Conservation (phyloP, 169 alveolate genomes). For the Cryptosporidium sp. region DNA sequence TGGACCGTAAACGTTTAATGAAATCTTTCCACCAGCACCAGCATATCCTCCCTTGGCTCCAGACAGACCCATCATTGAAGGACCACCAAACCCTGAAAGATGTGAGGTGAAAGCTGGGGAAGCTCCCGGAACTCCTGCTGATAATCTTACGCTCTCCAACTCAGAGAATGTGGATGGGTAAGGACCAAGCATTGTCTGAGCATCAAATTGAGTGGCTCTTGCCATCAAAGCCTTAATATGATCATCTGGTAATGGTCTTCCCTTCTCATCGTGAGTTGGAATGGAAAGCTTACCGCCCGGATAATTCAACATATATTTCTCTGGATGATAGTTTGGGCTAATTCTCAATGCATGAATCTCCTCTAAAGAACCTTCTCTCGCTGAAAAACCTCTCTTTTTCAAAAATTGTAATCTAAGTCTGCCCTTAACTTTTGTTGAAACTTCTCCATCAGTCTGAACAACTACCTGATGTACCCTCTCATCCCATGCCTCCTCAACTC, state of each 20-base stretch:
- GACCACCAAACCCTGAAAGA: slow-evolving; percentile 2
- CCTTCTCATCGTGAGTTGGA: slow-evolving; percentile 72
- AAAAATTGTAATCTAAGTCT: slow-evolving; percentile 41
- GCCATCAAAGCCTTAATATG: slow-evolving; percentile 65
- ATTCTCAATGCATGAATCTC: slow-evolving; percentile 67
- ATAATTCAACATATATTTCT: slow-evolving; percentile 70
- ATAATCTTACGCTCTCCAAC: slow-evolving; percentile 19
- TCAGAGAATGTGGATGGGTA: slow-evolving; percentile 59
- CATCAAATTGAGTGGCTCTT: slow-evolving; percentile 69
- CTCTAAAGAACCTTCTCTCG: slow-evolving; percentile 52
- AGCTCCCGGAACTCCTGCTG: slow-evolving; percentile 51
- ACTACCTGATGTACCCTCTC: slow-evolving; percentile 65
- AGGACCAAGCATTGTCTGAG: slow-evolving; percentile 75
- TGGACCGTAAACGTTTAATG: slow-evolving; percentile 15
- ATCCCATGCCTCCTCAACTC: slow-evolving; percentile 76
- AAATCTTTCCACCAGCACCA: background rate
- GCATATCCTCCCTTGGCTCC: background rate
- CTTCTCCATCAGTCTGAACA: slow-evolving; percentile 72
- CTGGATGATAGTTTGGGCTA: slow-evolving; percentile 51
- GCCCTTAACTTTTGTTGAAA: slow-evolving; percentile 52
- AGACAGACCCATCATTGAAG: background rate
- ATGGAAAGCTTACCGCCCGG: slow-evolving; percentile 68
- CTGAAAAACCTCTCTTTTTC: slow-evolving; percentile 65
- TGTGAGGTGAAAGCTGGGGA: background rate
- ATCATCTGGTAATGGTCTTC: slow-evolving; percentile 67